A percentile compares a stretch with the other conserved stretches of the same genome.
Evolutionary conservation across 441 rosid species (phyloP).

Genomic region (Aleurites moluccanus): DNA sequence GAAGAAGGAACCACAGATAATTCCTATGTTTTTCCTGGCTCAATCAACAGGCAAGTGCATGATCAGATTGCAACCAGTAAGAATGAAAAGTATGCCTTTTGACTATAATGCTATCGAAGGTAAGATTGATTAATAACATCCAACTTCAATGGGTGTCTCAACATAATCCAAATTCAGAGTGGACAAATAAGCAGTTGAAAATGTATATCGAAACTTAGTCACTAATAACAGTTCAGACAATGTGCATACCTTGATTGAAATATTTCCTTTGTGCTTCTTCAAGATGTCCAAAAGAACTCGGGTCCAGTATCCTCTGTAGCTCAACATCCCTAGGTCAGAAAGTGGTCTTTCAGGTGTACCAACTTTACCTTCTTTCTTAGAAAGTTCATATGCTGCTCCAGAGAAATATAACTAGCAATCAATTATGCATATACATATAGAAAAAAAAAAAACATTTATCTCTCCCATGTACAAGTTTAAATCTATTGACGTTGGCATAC

Average conservation of each 20-base stretch:
- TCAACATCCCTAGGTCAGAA: conserved; percentile 90
- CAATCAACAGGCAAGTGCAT: background rate
- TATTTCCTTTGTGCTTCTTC: conserved; percentile 97
- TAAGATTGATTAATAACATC: background rate
- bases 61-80: background rate
- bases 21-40: background rate
- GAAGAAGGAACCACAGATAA: background rate
- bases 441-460: background rate
- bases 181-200: conserved; percentile 2
- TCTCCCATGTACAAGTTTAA: background rate
- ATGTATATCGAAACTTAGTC: background rate
- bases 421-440: background rate
- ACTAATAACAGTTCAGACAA: conserved; percentile 7
- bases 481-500: background rate
- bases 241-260: conserved; percentile 80
- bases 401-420: background rate
- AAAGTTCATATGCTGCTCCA: conserved; percentile 90
- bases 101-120: background rate
- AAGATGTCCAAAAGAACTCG: conserved; percentile 89
- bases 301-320: conserved; percentile 99
- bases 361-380: conserved; percentile 98
- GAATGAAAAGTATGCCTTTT: background rate
- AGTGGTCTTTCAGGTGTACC: conserved; percentile 99
- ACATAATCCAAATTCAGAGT: background rate
- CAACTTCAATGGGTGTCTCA: background rate